A percentile compares a stretch with the other conserved stretches of the same genome.
Evolutionary conservation across 2,329 filamentous ascomycete species (phyloP).

Genomic region (Cryphonectria japonica): DNA sequence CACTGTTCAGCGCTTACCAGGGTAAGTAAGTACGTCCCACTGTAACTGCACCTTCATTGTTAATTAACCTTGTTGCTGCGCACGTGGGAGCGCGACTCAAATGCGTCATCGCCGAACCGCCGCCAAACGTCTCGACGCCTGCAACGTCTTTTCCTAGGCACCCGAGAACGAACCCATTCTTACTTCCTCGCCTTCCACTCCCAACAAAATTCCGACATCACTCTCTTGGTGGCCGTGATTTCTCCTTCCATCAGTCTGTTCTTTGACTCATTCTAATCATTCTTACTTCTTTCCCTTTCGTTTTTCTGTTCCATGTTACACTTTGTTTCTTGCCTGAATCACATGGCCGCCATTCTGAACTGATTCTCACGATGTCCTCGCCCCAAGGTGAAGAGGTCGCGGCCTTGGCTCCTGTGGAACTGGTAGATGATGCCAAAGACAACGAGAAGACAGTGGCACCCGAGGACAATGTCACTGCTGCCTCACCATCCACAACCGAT

Average conservation of each 20-base stretch:
- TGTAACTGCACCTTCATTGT: too few species aligned
- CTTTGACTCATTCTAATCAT: not conserved
- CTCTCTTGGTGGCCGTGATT: not conserved
- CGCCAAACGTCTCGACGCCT: not conserved
- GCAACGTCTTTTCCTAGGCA: not conserved
- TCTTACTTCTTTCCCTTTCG: not conserved
- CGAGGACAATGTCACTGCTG: not conserved
- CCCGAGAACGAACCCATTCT: not conserved
- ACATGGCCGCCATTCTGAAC: not conserved
- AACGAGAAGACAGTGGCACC: not conserved
- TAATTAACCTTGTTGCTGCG: not conserved
- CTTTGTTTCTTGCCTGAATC: not conserved
- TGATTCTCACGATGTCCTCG: not conserved
- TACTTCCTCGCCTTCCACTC: not conserved
- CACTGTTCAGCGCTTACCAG: not conserved
- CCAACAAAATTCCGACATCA: not conserved
- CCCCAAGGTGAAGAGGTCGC: not conserved
- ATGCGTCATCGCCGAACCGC: constrained; percentile 12
- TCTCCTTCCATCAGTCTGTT: not conserved
- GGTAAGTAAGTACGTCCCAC: too few species aligned
- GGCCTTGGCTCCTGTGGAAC: not conserved
- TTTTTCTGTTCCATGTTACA: not conserved
- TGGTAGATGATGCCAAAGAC: not conserved
- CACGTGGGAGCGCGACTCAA: constrained; percentile 10
- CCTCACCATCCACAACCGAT: constrained; percentile 7